phyloP scores from a whole-genome alignment of 192 early-diverging fungal genomes.

The Lobosporangium transversale region DNA sequence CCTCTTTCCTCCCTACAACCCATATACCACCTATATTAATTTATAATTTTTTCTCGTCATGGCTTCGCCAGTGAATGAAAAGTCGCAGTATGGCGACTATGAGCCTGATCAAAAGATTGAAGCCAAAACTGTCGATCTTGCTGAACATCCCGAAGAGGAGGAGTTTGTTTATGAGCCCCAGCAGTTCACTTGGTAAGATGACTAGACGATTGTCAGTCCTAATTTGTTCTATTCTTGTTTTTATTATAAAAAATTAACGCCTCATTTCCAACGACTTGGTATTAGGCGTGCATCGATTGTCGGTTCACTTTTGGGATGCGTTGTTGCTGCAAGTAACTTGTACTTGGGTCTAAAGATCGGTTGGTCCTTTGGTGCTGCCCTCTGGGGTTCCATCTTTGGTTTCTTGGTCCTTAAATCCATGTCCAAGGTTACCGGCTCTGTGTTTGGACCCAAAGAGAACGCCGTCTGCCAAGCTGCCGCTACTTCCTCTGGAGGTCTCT shows the following conservation, averaged over 20 bases:
- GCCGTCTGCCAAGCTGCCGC: slow-evolving; percentile 74
- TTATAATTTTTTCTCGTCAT: background rate
- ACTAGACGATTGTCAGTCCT: too few species aligned
- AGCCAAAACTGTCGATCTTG: slow-evolving; percentile 9
- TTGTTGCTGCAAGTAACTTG: slow-evolving; percentile 75
- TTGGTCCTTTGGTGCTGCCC: slow-evolving; percentile 65
- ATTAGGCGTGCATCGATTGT: slow-evolving; percentile 66
- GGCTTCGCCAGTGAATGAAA: too few species aligned
- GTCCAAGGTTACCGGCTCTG: slow-evolving; percentile 57
- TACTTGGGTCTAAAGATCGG: slow-evolving; percentile 76
- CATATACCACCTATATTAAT: background rate
- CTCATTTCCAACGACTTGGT: too few species aligned
- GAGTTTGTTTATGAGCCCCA: slow-evolving; percentile 29
- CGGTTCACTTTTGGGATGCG: slow-evolving; percentile 67
- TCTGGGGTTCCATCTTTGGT: slow-evolving; percentile 67
- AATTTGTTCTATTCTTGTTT: too few species aligned
- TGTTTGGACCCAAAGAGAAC: slow-evolving; percentile 79
- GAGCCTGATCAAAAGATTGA: background rate
- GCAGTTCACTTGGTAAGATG: slow-evolving; percentile 52
- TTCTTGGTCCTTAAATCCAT: slow-evolving; percentile 71
- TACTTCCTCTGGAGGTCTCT: slow-evolving; percentile 74
- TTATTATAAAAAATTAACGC: too few species aligned
- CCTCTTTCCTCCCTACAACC: background rate
- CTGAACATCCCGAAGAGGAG: slow-evolving; percentile 5
- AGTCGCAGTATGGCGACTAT: background rate